Evolutionary conservation across 306 rosid species (phyloP).

Genomic region (Vigna radiata): DNA sequence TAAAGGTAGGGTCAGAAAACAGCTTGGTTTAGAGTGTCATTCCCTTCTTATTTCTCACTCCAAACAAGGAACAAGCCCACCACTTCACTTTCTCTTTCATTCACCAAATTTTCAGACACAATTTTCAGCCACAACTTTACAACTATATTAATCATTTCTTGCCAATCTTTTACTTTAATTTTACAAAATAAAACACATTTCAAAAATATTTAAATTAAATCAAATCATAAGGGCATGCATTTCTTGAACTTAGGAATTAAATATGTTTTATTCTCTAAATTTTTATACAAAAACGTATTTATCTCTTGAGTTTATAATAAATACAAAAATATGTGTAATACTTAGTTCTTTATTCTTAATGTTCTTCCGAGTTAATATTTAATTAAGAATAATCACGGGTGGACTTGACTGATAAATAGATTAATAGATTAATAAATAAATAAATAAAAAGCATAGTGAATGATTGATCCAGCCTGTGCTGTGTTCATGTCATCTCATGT

Average conservation of each 20-base stretch:
- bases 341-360: too few relatives aligned
- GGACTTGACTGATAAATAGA: neutral
- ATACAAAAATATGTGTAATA: too few relatives aligned
- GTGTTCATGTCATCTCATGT: neutral
- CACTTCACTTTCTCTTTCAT: constrained; percentile 1
- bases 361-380: neutral
- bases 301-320: too few relatives aligned
- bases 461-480: constrained; percentile 17
- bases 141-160: too few relatives aligned
- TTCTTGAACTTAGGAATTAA: too few relatives aligned
- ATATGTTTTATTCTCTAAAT: too few relatives aligned
- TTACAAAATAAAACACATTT: too few relatives aligned
- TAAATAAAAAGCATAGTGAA: neutral
- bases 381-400: neutral
- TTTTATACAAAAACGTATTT: too few relatives aligned
- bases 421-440: neutral
- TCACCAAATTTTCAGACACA: constrained; percentile 2
- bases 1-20: neutral
- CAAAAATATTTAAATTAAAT: too few relatives aligned
- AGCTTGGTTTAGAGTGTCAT: constrained; percentile 6
- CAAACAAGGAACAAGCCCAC: neutral
- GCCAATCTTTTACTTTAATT: too few relatives aligned
- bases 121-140: too few relatives aligned
- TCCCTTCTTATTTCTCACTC: neutral
- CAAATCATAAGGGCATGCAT: too few relatives aligned